Evolutionary conservation across 2,329 filamentous ascomycete genomes (phyloP).

Genomic region (Colletotrichum costaricense): DNA sequence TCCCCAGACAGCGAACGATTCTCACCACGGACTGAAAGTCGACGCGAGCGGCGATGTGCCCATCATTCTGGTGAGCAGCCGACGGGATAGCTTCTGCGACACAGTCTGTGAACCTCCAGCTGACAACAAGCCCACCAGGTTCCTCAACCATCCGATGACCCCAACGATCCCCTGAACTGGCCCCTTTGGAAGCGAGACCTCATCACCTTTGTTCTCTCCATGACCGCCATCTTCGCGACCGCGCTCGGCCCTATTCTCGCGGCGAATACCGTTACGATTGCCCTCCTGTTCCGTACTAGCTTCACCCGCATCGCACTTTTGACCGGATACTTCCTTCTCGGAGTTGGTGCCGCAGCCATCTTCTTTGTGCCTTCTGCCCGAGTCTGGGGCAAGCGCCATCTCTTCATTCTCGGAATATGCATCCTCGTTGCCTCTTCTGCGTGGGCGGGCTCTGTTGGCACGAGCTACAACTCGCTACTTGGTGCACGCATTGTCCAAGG

Average conservation of each 20-base stretch:
- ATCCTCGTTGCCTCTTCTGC: slow-evolving; percentile 79
- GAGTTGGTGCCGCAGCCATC: slow-evolving; percentile 83
- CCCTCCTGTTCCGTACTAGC: slow-evolving; percentile 70
- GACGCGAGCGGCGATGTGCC: slow-evolving; percentile 73
- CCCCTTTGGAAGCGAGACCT: slow-evolving; percentile 86
- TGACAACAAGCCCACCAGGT: slow-evolving; percentile 46
- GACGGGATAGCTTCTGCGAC: neutral
- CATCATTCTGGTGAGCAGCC: slow-evolving; percentile 76
- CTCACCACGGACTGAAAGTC: slow-evolving; percentile 71
- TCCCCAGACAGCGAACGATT: slow-evolving; percentile 54
- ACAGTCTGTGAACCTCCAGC: neutral
- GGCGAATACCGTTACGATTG: slow-evolving; percentile 85
- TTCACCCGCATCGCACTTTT: slow-evolving; percentile 85
- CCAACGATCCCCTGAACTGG: slow-evolving; percentile 90
- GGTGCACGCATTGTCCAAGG: slow-evolving; percentile 88
- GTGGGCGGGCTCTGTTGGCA: slow-evolving; percentile 80
- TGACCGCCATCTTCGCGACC: slow-evolving; percentile 85
- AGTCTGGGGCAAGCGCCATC: slow-evolving; percentile 92
- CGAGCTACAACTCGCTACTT: slow-evolving; percentile 77
- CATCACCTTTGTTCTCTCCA: slow-evolving; percentile 81
- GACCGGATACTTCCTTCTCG: slow-evolving; percentile 89
- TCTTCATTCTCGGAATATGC: slow-evolving; percentile 82
- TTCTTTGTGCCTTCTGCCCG: slow-evolving; percentile 89
- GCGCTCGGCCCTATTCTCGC: slow-evolving; percentile 88
- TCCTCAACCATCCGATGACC: slow-evolving; percentile 90